Percentiles rank a stretch among this genome's conserved stretches.
phyloP scores from a whole-genome alignment of 1,139 yeast species.

The Yamadazyma siamensis region DNA sequence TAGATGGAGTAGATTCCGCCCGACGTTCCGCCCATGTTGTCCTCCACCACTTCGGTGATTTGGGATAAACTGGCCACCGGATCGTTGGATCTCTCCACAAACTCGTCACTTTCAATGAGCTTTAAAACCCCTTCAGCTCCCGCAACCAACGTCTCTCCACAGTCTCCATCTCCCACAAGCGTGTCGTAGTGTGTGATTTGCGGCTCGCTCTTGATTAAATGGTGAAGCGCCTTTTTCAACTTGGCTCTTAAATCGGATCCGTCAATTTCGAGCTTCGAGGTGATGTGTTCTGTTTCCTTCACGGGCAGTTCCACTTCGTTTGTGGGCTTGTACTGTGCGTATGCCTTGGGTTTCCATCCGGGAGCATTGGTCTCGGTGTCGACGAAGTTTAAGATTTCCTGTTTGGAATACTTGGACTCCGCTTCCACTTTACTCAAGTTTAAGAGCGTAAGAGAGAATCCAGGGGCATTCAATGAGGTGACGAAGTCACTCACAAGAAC shows the following conservation, averaged over 20 bases:
- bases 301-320: constrained; percentile 29
- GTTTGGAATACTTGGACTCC: constrained; percentile 27
- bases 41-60: constrained; percentile 75
- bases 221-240: constrained; percentile 49
- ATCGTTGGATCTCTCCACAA: constrained; percentile 26
- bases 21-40: constrained; percentile 94
- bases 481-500: constrained; percentile 72
- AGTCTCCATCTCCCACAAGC: constrained; percentile 94
- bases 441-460: constrained; percentile 76
- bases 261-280: constrained; percentile 41
- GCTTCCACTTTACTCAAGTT: constrained; percentile 49
- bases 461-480: constrained; percentile 89
- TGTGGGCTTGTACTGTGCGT: constrained; percentile 22
- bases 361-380: constrained; percentile 76
- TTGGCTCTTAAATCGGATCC: constrained; percentile 32
- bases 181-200: constrained; percentile 82
- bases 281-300: constrained; percentile 20
- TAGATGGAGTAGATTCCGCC: constrained; percentile 90
- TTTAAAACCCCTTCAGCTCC: constrained; percentile 74
- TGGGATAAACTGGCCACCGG: constrained; percentile 46
- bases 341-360: constrained; percentile 65
- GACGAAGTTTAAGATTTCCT: constrained; percentile 44
- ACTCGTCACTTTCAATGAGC: constrained; percentile 42
- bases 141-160: constrained; percentile 84
- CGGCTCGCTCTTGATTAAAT: constrained; percentile 60